These are phyloP conservation scores for Colletotrichum sp. DNA, from an alignment of 2,329 filamentous ascomycete species.

Conservation along the genomic window DNA sequence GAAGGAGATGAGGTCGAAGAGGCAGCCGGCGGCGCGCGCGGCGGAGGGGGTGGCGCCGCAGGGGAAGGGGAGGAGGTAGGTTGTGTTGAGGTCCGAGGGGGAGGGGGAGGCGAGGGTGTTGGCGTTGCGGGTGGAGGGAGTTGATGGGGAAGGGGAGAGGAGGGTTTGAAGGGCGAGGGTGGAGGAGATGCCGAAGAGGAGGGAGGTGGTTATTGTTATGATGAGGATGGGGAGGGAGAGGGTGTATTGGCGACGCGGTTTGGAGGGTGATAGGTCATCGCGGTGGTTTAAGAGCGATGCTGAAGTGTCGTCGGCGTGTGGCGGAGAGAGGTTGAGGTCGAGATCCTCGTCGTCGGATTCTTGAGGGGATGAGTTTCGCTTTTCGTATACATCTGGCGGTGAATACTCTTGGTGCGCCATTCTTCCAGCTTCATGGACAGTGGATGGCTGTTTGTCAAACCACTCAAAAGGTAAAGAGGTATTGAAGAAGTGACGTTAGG, in stretches of 20 bases:
- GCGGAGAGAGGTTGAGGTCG: accelerated
- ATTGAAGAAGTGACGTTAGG: not conserved
- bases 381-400: not conserved
- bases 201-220: not conserved
- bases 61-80: not conserved
- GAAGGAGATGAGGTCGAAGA: constrained; percentile 13
- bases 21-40: constrained; percentile 8
- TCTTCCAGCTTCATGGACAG: accelerated
- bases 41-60: constrained; percentile 5
- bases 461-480: not conserved
- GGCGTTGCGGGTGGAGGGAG: constrained; percentile 1
- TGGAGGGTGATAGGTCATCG: accelerated
- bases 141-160: not conserved
- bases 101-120: constrained; percentile 8
- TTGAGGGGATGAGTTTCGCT: accelerated
- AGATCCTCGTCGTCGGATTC: not conserved
- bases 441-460: accelerated
- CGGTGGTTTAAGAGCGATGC: not conserved
- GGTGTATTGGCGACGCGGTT: not conserved
- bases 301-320: accelerated
- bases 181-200: not conserved
- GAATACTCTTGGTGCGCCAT: not conserved
- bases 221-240: not conserved
- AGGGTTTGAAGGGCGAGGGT: not conserved
- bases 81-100: not conserved